These are phyloP conservation scores for Candida broadrunensis DNA, from an alignment of 805 yeast species.

Conservation along the genomic window DNA sequence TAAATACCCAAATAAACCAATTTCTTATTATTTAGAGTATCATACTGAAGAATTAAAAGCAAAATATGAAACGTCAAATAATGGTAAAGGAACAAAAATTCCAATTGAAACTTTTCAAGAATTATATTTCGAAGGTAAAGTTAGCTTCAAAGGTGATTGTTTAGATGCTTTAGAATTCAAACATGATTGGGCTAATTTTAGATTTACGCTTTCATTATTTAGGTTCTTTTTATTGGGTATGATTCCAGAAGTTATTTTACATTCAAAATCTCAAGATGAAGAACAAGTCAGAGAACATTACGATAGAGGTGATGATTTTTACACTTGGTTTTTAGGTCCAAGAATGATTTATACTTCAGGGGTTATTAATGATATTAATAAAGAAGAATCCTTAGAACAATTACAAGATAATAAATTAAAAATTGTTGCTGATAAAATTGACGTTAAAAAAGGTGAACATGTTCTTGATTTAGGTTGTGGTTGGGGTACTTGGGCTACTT, in stretches of 20 bases:
- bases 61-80: slow-evolving; percentile 52
- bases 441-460: slow-evolving; percentile 65
- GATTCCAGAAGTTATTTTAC: slow-evolving; percentile 92
- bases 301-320: slow-evolving; percentile 95
- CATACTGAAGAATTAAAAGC: slow-evolving; percentile 67
- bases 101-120: slow-evolving; percentile 94
- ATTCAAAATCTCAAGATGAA: slow-evolving; percentile 90
- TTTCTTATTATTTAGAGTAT: slow-evolving; percentile 77
- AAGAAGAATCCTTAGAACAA: slow-evolving; percentile 71
- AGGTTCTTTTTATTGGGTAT: slow-evolving; percentile 79
- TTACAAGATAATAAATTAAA: slow-evolving; percentile 89
- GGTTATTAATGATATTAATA: slow-evolving; percentile 65
- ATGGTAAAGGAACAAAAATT: slow-evolving; percentile 68
- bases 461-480: slow-evolving; percentile 91
- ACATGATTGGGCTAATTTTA: slow-evolving; percentile 87
- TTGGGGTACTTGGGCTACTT: slow-evolving; percentile 92
- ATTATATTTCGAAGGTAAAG: slow-evolving; percentile 78
- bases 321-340: slow-evolving; percentile 91
- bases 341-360: slow-evolving; percentile 94
- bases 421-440: slow-evolving; percentile 83
- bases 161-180: slow-evolving; percentile 81
- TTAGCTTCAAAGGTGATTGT: slow-evolving; percentile 82
- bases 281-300: slow-evolving; percentile 95
- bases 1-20: slow-evolving; percentile 70
- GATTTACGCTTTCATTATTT: slow-evolving; percentile 74